Conservation (phyloP, 2,329 filamentous ascomycete genomes). For the Lasiodiplodia gonubiensis region DNA sequence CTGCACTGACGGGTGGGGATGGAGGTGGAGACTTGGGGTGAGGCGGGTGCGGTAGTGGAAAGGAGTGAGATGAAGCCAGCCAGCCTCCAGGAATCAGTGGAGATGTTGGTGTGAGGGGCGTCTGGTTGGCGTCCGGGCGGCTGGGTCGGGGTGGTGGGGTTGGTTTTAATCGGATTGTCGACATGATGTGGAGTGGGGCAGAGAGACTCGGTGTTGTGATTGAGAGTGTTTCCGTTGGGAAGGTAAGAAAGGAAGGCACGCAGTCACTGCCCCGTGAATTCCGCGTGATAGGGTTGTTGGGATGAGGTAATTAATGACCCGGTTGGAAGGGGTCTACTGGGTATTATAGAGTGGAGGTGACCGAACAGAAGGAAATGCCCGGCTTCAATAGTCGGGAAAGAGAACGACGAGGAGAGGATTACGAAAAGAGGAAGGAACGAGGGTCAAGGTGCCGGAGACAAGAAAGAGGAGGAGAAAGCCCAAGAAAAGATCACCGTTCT, state of each 20-base stretch:
- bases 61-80: not conserved
- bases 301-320: conserved; percentile 2
- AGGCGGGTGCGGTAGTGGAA: not conserved
- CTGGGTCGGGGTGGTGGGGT: not conserved
- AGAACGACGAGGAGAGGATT: not conserved
- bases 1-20: conserved; percentile 14
- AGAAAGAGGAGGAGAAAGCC: not conserved
- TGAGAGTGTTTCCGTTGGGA: not conserved
- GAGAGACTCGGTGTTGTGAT: not conserved
- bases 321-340: not conserved
- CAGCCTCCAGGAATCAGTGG: conserved; percentile 7
- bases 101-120: conserved; percentile 11
- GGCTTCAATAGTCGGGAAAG: not conserved
- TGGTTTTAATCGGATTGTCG: not conserved
- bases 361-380: not conserved
- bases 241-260: not conserved
- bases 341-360: not conserved
- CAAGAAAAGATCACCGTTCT: conserved; percentile 2
- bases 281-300: not conserved
- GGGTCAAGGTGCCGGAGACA: not conserved
- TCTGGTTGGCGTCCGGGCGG: not conserved
- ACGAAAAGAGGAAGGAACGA: conserved; percentile 1
- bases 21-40: conserved; percentile 17
- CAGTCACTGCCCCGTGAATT: conserved; percentile 3
- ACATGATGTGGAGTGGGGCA: not conserved